A percentile compares a stretch with the other conserved stretches of the same genome.
phyloP scores from a whole-genome alignment of 1,284 basidiomycete genomes.

The Schizopora paradoxa region DNA sequence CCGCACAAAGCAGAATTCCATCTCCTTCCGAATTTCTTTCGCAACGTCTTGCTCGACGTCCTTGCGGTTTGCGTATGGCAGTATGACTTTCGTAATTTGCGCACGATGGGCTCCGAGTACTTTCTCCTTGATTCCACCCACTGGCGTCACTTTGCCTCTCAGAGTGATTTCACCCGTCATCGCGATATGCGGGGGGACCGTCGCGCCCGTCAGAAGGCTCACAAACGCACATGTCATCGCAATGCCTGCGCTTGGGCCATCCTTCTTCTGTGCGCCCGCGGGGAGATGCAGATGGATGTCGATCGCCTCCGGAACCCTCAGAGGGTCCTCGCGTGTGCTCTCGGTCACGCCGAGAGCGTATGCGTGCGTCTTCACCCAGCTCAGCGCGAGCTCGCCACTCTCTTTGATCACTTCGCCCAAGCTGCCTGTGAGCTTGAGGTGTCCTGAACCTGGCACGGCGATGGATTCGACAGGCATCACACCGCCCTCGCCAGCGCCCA shows the following conservation, averaged over 20 bases:
- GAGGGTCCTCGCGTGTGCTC: slow-evolving; percentile 61
- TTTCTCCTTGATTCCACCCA: slow-evolving; percentile 82
- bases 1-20: slow-evolving; percentile 76
- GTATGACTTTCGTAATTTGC: slow-evolving; percentile 72
- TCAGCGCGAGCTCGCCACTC: slow-evolving; percentile 81
- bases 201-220: slow-evolving; percentile 71
- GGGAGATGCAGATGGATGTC: slow-evolving; percentile 89
- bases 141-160: slow-evolving; percentile 72
- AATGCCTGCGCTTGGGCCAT: slow-evolving; percentile 85
- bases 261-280: slow-evolving; percentile 84
- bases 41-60: slow-evolving; percentile 84
- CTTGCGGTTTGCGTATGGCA: slow-evolving; percentile 79
- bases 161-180: slow-evolving; percentile 88
- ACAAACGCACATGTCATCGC: slow-evolving; percentile 87
- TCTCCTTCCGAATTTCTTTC: slow-evolving; percentile 59
- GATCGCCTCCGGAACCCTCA: slow-evolving; percentile 63
- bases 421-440: slow-evolving; percentile 75
- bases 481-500: slow-evolving; percentile 83
- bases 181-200: slow-evolving; percentile 63
- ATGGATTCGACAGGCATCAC: slow-evolving; percentile 81
- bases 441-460: slow-evolving; percentile 65
- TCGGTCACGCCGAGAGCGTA: slow-evolving; percentile 76
- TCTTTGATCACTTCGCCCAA: slow-evolving; percentile 86
- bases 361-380: slow-evolving; percentile 82
- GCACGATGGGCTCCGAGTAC: slow-evolving; percentile 81